Base-by-base conservation (phyloP, 768 basidiomycete genomes). In the Boletus coccyginus region DNA sequence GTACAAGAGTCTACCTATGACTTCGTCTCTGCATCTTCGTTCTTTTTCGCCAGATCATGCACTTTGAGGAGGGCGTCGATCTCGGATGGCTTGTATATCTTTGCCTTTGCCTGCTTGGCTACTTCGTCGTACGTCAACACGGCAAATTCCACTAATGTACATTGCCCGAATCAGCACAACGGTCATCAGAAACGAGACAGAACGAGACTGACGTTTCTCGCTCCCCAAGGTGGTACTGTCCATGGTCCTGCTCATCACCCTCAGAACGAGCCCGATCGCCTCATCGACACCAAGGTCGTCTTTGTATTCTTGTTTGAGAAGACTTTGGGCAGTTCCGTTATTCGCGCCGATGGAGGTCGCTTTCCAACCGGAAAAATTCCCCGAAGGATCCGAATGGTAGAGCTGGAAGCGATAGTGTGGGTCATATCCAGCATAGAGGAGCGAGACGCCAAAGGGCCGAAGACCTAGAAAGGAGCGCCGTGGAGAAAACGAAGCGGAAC, bases 171-270 rank as follows among this genome's bases (percentile, higher is more conserved):
- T 51, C 31, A 41, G 54, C 8, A 6, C 29, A 17, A 50, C 1
- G 35, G 31, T 42, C 16, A 24, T 24, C 13, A 16, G 21, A 47
- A 11, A 13, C 29, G 27, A 44, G 4, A 71, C 88, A 3, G 35
- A 8, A 9, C 19, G 27, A 46, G 7, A 74, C 94, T 68, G 64
- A 97, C 97, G 77, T 73, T 98, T 98, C 76, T 99, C 97, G 67
- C 92, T 95, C 33, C 92, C 90, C 59, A 99, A 73, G 44, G 93
- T 98, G 32, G 96, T 98, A 60, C 92, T 94, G 68, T 99, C 97
- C 96, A 99, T 98, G 52, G 96, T 98, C 83, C 98, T 98, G 80
- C 94, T 95, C 94, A 99, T 95, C 51, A 93, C 90, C 75, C 86
- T 88, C 62, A 98, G 79, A 44, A 90, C 93, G 21, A 99, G 79